Conservation (phyloP, 2,329 filamentous ascomycete species). For the Neofusicoccum cordaticola region DNA sequence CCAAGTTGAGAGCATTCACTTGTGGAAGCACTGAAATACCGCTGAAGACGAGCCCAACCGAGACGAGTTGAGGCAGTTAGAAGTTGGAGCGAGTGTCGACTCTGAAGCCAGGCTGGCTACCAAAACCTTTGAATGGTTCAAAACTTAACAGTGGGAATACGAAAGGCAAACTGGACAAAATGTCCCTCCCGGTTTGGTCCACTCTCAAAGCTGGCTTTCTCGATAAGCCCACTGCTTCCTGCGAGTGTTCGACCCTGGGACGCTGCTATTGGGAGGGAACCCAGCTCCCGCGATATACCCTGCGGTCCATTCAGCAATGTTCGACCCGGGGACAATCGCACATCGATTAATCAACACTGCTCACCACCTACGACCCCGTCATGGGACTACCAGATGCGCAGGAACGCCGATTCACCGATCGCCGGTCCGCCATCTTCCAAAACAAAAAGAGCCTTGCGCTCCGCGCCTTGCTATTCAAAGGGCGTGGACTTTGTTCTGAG, state of each 20-base stretch:
- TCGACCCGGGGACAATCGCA: background rate
- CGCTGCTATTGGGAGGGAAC: too few species aligned
- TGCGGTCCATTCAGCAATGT: background rate
- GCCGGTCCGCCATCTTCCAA: background rate
- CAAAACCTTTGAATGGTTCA: too few species aligned
- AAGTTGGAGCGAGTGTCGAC: too few species aligned
- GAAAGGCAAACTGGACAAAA: too few species aligned
- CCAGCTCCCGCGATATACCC: background rate
- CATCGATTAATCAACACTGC: background rate
- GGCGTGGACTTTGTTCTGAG: background rate
- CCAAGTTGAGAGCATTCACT: too few species aligned
- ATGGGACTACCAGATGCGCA: background rate
- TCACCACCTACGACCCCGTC: background rate
- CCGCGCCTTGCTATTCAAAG: background rate
- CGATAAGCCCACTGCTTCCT: background rate
- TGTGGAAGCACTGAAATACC: too few species aligned
- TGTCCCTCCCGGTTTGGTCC: background rate
- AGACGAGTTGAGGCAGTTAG: too few species aligned
- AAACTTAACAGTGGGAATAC: too few species aligned
- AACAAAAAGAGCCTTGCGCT: constrained; percentile 9
- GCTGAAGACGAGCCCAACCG: too few species aligned
- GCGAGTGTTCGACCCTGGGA: background rate
- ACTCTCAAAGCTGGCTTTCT: background rate
- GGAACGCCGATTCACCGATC: background rate
- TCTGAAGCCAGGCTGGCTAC: too few species aligned